Evolutionary conservation across 2,329 filamentous ascomycete genomes (phyloP).

Genomic region (Fusarium liriodendri): DNA sequence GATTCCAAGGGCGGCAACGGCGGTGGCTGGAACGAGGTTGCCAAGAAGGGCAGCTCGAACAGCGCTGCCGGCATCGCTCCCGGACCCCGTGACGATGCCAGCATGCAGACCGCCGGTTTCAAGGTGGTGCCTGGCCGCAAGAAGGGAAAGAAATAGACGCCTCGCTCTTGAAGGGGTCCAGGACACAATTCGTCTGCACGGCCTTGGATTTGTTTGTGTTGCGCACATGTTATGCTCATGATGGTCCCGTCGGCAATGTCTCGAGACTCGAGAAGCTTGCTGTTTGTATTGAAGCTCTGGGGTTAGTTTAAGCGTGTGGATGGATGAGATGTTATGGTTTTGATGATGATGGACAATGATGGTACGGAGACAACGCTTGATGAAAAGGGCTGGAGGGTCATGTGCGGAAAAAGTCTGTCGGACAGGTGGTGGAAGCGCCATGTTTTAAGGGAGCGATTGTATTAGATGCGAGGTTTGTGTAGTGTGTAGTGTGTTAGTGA

Average conservation of each 20-base stretch:
- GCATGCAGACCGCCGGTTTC: constrained; percentile 71
- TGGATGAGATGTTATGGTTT: not conserved
- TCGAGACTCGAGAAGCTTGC: not conserved
- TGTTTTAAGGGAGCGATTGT: constrained; percentile 8
- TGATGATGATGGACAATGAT: constrained; percentile 7
- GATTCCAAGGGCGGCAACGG: constrained; percentile 61
- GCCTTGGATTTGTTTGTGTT: not conserved
- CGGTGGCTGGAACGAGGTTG: constrained; percentile 95
- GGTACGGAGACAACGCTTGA: constrained; percentile 7
- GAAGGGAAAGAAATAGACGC: constrained; percentile 80
- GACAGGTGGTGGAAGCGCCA: constrained; percentile 3
- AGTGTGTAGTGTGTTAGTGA: constrained; percentile 27
- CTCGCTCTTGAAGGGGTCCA: constrained; percentile 16
- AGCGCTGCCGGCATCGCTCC: constrained; percentile 28
- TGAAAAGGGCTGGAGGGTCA: not conserved
- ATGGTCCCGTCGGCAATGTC: not conserved
- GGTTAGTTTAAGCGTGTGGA: not conserved
- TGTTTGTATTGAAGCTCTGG: not conserved
- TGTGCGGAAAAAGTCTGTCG: constrained; percentile 1
- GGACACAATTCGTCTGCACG: constrained; percentile 14
- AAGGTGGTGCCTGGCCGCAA: constrained; percentile 93
- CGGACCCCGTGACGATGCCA: constrained; percentile 57
- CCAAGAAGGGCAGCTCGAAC: constrained; percentile 81
- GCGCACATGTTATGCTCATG: not conserved
- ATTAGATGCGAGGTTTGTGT: constrained; percentile 14